phyloP scores from a whole-genome alignment of 192 early-diverging fungal genomes.

The Diversispora eburnea region DNA sequence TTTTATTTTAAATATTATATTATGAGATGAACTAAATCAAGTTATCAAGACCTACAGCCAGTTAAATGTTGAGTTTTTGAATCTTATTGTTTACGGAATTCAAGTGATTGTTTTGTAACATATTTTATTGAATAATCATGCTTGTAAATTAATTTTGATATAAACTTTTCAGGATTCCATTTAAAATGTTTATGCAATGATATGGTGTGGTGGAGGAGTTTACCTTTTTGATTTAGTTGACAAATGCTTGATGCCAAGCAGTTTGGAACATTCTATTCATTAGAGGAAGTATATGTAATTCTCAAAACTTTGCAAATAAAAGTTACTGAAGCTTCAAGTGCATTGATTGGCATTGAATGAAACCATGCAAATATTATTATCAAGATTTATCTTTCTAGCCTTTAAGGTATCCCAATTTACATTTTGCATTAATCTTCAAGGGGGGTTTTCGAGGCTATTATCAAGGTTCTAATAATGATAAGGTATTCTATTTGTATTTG shows the following conservation, averaged over 20 bases:
- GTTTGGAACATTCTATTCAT: constrained; percentile 5
- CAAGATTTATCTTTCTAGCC: too few species aligned
- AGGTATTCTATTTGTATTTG: too few species aligned
- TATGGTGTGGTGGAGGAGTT: constrained; percentile 11
- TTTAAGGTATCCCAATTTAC: too few species aligned
- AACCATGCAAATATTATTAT: constrained; percentile 15
- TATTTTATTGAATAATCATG: neutral
- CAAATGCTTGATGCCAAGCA: constrained; percentile 8
- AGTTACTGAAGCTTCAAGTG: constrained; percentile 13
- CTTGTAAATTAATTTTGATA: constrained; percentile 7
- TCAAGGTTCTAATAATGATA: too few species aligned
- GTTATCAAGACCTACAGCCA: constrained; percentile 1
- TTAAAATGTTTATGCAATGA: constrained; percentile 22
- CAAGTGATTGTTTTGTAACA: constrained; percentile 15
- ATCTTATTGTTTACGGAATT: constrained; percentile 19
- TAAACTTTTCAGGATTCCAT: constrained; percentile 6
- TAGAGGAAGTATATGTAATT: constrained; percentile 14
- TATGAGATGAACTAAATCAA: constrained; percentile 20
- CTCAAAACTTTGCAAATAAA: constrained; percentile 8
- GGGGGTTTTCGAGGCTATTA: too few species aligned
- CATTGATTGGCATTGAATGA: neutral
- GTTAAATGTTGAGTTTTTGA: neutral
- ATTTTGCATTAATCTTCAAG: too few species aligned
- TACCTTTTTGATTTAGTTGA: constrained; percentile 14
- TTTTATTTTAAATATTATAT: too few species aligned